Conservation (phyloP, 352 stramenopile genomes). For the Phytophthora fragariaefolia region DNA sequence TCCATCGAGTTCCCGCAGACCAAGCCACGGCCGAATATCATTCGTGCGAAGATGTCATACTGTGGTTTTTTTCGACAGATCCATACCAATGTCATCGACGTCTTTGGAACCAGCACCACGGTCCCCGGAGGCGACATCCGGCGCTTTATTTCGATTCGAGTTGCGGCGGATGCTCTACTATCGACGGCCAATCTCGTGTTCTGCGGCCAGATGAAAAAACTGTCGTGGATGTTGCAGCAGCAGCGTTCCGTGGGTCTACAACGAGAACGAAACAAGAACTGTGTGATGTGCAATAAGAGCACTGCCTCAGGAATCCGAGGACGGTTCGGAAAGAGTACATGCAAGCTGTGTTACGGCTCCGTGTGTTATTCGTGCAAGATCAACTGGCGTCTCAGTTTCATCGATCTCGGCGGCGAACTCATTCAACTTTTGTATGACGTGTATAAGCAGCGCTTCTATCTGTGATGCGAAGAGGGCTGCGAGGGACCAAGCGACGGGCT, state of each 20-base stretch:
- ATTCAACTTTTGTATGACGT: slow-evolving; percentile 38
- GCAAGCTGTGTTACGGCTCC: slow-evolving; percentile 26
- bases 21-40: slow-evolving; percentile 35
- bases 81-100: slow-evolving; percentile 40
- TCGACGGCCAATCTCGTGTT: slow-evolving; percentile 30
- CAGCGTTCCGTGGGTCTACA: slow-evolving; percentile 19
- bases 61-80: slow-evolving; percentile 58
- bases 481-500: slow-evolving; percentile 5
- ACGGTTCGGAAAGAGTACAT: slow-evolving; percentile 21
- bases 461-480: slow-evolving; percentile 8
- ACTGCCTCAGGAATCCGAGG: slow-evolving; percentile 12
- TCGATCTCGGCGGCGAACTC: slow-evolving; percentile 18
- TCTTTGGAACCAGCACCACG: slow-evolving; percentile 46
- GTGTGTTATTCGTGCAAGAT: slow-evolving; percentile 31
- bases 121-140: slow-evolving; percentile 24
- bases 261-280: slow-evolving; percentile 4
- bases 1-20: slow-evolving; percentile 28
- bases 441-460: slow-evolving; percentile 23
- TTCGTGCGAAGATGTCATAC: slow-evolving; percentile 51
- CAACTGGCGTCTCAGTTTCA: slow-evolving; percentile 31
- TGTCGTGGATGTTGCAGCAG: slow-evolving; percentile 19
- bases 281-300: slow-evolving; percentile 18
- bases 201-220: slow-evolving; percentile 42
- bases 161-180: background rate
- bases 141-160: background rate